Percentiles rank a stretch among this genome's conserved stretches.
phyloP scores from a whole-genome alignment of 768 basidiomycete species.

The Mycena sanguinolenta region DNA sequence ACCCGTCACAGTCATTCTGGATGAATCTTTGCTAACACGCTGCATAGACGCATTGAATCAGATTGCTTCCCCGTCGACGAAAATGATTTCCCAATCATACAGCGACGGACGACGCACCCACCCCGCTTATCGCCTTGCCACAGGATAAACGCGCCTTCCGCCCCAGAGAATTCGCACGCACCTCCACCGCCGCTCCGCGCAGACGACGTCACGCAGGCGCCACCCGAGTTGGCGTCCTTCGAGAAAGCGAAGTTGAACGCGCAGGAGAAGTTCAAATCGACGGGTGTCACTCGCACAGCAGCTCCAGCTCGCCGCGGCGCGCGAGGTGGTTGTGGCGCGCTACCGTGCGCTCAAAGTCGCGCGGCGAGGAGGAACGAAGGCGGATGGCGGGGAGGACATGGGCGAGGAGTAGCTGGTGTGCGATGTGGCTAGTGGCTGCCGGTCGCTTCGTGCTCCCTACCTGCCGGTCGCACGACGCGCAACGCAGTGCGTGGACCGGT shows the following conservation, averaged over 20 bases:
- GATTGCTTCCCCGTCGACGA: no score
- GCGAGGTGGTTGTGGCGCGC: conserved; percentile 74
- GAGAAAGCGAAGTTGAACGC: conserved; percentile 54
- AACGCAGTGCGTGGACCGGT: no score
- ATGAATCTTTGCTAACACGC: not conserved
- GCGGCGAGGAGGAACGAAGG: conserved; percentile 43
- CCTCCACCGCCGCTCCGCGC: conserved; percentile 57
- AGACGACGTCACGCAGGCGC: conserved; percentile 80
- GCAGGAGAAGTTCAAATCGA: conserved; percentile 50
- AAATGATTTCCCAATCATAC: conserved; percentile 32
- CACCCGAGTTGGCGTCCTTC: conserved; percentile 63
- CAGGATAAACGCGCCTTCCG: conserved; percentile 34
- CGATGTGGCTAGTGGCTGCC: no score
- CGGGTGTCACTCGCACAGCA: conserved; percentile 79
- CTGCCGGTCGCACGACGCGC: no score
- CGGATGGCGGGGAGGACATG: not conserved
- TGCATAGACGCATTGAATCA: conserved; percentile 78
- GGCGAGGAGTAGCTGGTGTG: no score
- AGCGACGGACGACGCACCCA: conserved; percentile 35
- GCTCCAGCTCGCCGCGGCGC: conserved; percentile 81
- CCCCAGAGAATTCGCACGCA: conserved; percentile 45
- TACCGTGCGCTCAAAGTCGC: conserved; percentile 72
- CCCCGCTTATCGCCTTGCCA: no score
- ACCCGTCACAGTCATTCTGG: no score
- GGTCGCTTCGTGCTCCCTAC: no score